Conservation (phyloP, 371 early-diverging fungal genomes). For the Syncephalastrum racemosum region DNA sequence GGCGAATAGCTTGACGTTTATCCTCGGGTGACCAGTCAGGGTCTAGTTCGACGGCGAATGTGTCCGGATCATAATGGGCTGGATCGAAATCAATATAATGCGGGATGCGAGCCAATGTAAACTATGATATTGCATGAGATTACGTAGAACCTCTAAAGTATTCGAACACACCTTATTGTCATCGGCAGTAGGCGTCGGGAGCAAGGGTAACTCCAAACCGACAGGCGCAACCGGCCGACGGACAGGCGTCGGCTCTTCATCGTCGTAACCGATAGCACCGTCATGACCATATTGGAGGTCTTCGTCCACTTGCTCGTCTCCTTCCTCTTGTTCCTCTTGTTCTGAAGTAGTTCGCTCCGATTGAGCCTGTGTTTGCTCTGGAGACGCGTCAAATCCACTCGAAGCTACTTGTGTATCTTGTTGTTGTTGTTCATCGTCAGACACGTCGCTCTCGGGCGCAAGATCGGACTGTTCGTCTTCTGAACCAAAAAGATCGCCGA, state of each 20-base stretch:
- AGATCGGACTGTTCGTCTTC: constrained; percentile 51
- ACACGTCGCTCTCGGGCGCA: constrained; percentile 33
- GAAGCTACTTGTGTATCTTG: background rate
- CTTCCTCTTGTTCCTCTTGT: constrained; percentile 18
- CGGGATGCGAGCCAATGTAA: constrained; percentile 71
- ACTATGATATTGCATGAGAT: constrained; percentile 25
- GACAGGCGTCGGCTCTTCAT: background rate
- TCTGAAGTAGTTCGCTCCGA: background rate
- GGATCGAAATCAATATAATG: constrained; percentile 71
- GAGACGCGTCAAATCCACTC: constrained; percentile 1
- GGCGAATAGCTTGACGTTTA: constrained; percentile 38
- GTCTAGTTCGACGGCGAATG: constrained; percentile 47
- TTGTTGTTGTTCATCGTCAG: constrained; percentile 19
- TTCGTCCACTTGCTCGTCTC: constrained; percentile 53
- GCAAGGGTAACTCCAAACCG: constrained; percentile 15
- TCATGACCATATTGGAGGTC: constrained; percentile 36
- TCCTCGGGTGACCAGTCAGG: constrained; percentile 7
- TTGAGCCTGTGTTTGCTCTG: background rate
- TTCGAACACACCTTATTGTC: constrained; percentile 9
- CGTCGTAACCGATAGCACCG: background rate
- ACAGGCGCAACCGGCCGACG: background rate
- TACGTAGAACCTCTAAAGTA: background rate
- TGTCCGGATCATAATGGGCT: constrained; percentile 65
- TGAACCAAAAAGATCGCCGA: constrained; percentile 50
- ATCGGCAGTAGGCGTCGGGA: constrained; percentile 14